These are phyloP conservation scores for Macrophomina tecta DNA, from an alignment of 2,329 filamentous ascomycete species.

Conservation along the genomic window DNA sequence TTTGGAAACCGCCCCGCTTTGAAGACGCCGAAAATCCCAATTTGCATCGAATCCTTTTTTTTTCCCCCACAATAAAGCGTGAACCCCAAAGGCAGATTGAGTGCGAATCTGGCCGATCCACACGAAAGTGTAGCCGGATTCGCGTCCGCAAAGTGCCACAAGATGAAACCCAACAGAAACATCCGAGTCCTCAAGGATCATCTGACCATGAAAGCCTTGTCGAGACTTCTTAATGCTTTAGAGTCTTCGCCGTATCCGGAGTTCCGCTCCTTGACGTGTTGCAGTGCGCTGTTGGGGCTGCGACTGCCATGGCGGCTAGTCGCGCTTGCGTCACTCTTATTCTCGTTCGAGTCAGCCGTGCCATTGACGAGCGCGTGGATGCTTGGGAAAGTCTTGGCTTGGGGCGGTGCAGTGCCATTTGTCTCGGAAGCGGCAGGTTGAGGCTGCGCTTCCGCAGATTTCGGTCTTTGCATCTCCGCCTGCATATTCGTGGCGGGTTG, in stretches of 20 bases:
- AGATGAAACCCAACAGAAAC: conserved; percentile 21
- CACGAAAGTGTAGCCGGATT: not conserved
- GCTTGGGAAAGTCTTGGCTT: conserved; percentile 57
- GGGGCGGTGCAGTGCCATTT: conserved; percentile 36
- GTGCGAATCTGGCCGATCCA: not conserved
- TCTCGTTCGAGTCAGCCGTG: conserved; percentile 34
- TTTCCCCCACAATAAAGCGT: not conserved
- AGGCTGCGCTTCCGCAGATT: conserved; percentile 51
- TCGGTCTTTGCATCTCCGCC: conserved; percentile 44
- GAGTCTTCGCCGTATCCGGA: conserved; percentile 26
- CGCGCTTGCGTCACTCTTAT: conserved; percentile 38
- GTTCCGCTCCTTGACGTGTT: conserved; percentile 22
- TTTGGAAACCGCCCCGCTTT: not conserved
- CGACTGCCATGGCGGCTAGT: conserved; percentile 50
- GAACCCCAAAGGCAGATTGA: not conserved
- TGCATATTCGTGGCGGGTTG: conserved; percentile 37
- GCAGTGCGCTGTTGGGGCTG: conserved; percentile 40
- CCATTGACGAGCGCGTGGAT: conserved; percentile 56
- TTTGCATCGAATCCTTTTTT: conserved; percentile 1
- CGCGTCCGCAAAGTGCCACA: not conserved
- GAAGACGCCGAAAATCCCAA: conserved; percentile 5
- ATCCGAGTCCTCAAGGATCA: conserved; percentile 21
- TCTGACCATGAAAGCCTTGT: conserved; percentile 28
- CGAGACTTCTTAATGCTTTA: conserved; percentile 26
- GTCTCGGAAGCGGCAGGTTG: conserved; percentile 45